Conservation (phyloP, 1,139 yeast genomes). For the Kodamaea derodonti region DNA sequence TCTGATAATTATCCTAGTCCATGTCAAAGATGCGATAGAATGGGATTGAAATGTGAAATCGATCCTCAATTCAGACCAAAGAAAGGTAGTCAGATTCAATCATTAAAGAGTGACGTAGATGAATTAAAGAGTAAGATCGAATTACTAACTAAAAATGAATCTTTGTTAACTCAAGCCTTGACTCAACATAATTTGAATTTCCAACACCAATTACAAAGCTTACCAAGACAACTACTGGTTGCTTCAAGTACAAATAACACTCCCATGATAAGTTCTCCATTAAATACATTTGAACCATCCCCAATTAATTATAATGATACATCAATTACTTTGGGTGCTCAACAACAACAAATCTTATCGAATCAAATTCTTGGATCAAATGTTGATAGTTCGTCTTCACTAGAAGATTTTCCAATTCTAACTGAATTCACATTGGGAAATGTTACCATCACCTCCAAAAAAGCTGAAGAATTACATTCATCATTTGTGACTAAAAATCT, state of each 20-base stretch:
- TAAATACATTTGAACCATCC: slow-evolving; percentile 1
- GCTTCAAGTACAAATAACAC: slow-evolving; percentile 5
- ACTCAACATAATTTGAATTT: slow-evolving; percentile 40
- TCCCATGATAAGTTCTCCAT: slow-evolving; percentile 7
- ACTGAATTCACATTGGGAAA: slow-evolving; percentile 72
- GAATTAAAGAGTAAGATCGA: slow-evolving; percentile 77
- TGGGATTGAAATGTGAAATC: slow-evolving; percentile 79
- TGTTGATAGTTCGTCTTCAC: slow-evolving; percentile 22
- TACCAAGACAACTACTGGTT: slow-evolving; percentile 1
- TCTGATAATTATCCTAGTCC: slow-evolving; percentile 78
- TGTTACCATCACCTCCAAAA: slow-evolving; percentile 58
- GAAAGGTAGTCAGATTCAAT: slow-evolving; percentile 86
- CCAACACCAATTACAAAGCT: slow-evolving; percentile 19
- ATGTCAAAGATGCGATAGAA: slow-evolving; percentile 76
- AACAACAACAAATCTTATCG: neutral
- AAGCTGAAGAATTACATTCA: slow-evolving; percentile 71
- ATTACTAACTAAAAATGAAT: slow-evolving; percentile 66
- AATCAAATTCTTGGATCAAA: slow-evolving; percentile 20
- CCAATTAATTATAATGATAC: slow-evolving; percentile 4
- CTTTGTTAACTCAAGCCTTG: slow-evolving; percentile 60
- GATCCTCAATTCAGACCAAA: slow-evolving; percentile 91
- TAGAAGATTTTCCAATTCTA: slow-evolving; percentile 16
- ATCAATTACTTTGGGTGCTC: neutral
- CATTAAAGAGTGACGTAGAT: slow-evolving; percentile 78
- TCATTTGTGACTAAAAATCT: slow-evolving; percentile 63